phyloP scores from a whole-genome alignment of 306 rosid species.

The Echinosophora koreensis region DNA sequence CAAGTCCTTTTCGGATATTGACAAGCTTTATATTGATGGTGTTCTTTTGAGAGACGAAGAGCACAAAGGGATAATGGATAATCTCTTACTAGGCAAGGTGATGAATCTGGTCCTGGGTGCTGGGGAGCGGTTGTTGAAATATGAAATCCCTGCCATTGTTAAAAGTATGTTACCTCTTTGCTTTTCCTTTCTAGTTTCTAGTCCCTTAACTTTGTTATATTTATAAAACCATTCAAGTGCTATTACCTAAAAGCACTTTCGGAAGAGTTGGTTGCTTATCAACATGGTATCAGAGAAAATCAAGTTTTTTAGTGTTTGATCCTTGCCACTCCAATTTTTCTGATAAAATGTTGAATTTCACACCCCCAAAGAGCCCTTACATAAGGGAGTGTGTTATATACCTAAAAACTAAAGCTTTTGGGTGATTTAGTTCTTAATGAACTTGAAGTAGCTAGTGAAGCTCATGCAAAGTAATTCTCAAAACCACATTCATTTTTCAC shows the following conservation, averaged over 20 bases:
- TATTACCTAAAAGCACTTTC: no score
- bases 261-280: no score
- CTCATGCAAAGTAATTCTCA: conserved; percentile 19
- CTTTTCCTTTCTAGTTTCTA: conserved; percentile 17
- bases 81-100: conserved; percentile 54
- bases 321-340: no score
- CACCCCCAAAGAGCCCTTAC: no score
- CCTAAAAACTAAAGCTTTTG: no score
- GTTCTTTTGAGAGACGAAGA: conserved; percentile 72
- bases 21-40: conserved; percentile 84
- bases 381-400: no score
- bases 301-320: no score
- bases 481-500: conserved; percentile 19
- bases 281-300: no score
- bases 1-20: conserved; percentile 87
- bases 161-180: conserved; percentile 56
- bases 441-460: neutral
- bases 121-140: conserved; percentile 70
- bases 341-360: no score
- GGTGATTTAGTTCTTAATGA: no score
- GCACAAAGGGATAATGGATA: conserved; percentile 42
- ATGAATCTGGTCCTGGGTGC: conserved; percentile 69
- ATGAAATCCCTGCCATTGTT: conserved; percentile 80
- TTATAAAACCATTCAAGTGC: no score
- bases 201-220: neutral